Conservation (phyloP, 331 rosid genomes). For the Malus hybrid region DNA sequence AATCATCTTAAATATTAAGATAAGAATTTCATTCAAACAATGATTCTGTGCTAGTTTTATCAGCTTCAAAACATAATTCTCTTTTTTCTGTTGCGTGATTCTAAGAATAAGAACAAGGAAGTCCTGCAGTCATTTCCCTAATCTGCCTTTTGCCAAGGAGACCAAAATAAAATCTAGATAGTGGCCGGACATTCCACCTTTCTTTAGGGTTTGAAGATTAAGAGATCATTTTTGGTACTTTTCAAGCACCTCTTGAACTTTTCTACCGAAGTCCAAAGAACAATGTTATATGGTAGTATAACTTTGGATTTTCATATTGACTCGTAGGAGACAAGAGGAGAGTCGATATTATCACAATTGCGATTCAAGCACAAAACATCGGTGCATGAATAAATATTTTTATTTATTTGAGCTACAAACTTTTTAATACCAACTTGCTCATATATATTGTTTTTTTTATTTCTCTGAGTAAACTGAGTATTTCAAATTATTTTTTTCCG, state of each 20-base stretch:
- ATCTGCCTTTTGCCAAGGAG: constrained; percentile 3
- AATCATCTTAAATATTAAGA: neutral
- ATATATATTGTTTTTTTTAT: too few species aligned
- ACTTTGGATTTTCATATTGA: too few species aligned
- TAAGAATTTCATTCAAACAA: neutral
- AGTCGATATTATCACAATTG: too few species aligned
- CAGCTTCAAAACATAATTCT: neutral
- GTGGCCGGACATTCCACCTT: neutral
- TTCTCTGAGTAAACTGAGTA: too few species aligned
- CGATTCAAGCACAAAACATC: too few species aligned
- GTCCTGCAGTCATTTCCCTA: neutral
- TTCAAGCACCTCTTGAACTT: neutral
- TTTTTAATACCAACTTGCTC: too few species aligned
- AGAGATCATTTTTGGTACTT: neutral
- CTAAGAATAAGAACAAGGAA: neutral
- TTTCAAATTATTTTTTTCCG: too few species aligned
- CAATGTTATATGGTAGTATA: neutral
- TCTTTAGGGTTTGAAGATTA: neutral
- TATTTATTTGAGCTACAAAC: too few species aligned
- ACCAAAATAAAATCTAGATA: neutral
- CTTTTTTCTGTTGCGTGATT: neutral
- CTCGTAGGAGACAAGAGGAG: too few species aligned
- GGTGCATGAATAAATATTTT: too few species aligned
- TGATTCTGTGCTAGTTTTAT: neutral
- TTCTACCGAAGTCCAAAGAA: neutral